A percentile compares a stretch with the other conserved stretches of the same genome.
phyloP scores from a whole-genome alignment of 2,329 filamentous ascomycete genomes.

The Aureobasidium sp. region DNA sequence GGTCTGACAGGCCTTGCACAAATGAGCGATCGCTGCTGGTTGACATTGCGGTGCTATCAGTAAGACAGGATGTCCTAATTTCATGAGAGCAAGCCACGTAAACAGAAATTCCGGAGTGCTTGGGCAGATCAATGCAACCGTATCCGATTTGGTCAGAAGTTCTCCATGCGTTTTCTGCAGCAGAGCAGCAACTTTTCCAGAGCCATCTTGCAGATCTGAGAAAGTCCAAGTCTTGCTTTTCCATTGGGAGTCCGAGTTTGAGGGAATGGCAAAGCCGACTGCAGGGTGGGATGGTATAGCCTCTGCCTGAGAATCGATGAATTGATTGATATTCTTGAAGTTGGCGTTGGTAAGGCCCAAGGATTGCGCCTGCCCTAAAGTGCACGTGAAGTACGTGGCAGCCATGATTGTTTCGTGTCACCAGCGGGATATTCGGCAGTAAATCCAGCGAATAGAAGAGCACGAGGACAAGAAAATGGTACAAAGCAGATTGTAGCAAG shows the following conservation, averaged over 20 bases:
- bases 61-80: constrained; percentile 46
- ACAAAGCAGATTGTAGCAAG: not conserved
- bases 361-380: constrained; percentile 45
- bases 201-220: constrained; percentile 24
- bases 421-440: not conserved
- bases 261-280: constrained; percentile 40
- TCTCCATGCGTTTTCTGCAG: constrained; percentile 19
- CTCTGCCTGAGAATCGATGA: constrained; percentile 42
- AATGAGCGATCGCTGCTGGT: constrained; percentile 41
- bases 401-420: constrained; percentile 10
- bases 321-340: constrained; percentile 40
- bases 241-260: constrained; percentile 18
- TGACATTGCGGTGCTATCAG: constrained; percentile 47
- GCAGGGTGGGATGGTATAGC: constrained; percentile 34
- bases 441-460: not conserved
- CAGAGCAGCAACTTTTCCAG: constrained; percentile 27
- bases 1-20: constrained; percentile 42
- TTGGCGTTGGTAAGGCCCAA: constrained; percentile 27
- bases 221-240: constrained; percentile 24
- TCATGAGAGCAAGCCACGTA: constrained; percentile 52
- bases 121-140: constrained; percentile 46
- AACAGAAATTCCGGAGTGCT: constrained; percentile 52
- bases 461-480: not conserved
- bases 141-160: constrained; percentile 18
- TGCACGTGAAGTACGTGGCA: constrained; percentile 53